phyloP scores from a whole-genome alignment of 2,329 filamentous ascomycete genomes.

The Pezicula neosporulosa region DNA sequence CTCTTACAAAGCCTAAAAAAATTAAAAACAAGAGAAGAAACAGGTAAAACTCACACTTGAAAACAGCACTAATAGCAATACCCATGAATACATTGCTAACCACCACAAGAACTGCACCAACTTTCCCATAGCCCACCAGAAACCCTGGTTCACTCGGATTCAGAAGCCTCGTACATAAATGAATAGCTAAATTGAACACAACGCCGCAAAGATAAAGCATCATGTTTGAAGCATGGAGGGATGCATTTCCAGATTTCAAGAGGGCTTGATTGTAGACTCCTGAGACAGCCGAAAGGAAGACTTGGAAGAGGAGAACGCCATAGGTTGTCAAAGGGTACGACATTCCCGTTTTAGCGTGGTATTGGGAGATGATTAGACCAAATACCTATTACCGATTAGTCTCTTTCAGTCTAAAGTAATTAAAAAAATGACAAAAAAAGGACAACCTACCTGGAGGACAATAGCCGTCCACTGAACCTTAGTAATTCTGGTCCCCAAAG shows the following conservation, averaged over 20 bases:
- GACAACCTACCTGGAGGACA: slow-evolving; percentile 22
- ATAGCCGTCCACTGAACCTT: slow-evolving; percentile 30
- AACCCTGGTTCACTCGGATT: slow-evolving; percentile 25
- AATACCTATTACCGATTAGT: slow-evolving; percentile 14
- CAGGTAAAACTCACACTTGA: slow-evolving; percentile 26
- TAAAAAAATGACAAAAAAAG: not conserved
- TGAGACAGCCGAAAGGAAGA: slow-evolving; percentile 27
- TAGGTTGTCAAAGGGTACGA: slow-evolving; percentile 27
- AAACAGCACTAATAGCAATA: slow-evolving; percentile 32
- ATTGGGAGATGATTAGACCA: slow-evolving; percentile 28
- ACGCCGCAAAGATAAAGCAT: slow-evolving; percentile 27
- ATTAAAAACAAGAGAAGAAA: not conserved
- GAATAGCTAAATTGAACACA: slow-evolving; percentile 26
- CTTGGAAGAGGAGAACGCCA: slow-evolving; percentile 27
- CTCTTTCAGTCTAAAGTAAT: no score
- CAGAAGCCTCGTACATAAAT: slow-evolving; percentile 17
- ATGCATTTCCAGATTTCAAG: slow-evolving; percentile 27
- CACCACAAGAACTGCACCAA: slow-evolving; percentile 28
- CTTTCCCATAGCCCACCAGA: slow-evolving; percentile 13
- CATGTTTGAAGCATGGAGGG: slow-evolving; percentile 31
- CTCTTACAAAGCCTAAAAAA: no score
- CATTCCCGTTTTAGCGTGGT: slow-evolving; percentile 23
- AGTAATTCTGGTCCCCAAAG: slow-evolving; percentile 23
- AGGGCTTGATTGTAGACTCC: slow-evolving; percentile 33
- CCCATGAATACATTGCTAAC: slow-evolving; percentile 31